Evolutionary conservation across 345 rosid species (phyloP).

Genomic region (Rhodomyrtus tomentosa): DNA sequence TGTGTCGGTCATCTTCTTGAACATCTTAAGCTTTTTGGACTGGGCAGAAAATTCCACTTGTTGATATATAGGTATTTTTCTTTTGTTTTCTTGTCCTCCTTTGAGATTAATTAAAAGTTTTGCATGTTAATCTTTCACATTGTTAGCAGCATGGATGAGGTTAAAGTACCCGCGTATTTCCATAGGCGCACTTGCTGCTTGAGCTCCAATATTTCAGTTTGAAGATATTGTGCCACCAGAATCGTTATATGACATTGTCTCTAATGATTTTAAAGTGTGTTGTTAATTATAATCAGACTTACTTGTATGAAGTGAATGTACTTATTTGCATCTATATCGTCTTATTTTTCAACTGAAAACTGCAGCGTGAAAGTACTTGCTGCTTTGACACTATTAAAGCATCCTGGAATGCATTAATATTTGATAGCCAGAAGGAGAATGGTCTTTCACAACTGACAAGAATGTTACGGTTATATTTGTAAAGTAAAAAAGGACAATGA

Average conservation of each 20-base stretch:
- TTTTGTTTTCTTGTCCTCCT: neutral
- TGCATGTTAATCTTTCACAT: conserved; percentile 22
- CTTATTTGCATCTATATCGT: neutral
- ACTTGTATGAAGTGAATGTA: neutral
- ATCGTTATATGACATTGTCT: conserved; percentile 75
- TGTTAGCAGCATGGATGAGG: conserved; percentile 99
- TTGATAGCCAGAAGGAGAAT: conserved; percentile 52
- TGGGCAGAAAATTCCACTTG: neutral
- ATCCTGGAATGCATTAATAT: conserved; percentile 56
- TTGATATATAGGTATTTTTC: neutral
- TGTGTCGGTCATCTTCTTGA: neutral
- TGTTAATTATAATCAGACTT: neutral
- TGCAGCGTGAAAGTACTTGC: conserved; percentile 74
- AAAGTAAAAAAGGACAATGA: conserved; percentile 4
- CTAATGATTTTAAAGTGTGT: conserved; percentile 69
- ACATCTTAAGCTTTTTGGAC: neutral
- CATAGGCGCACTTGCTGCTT: conserved; percentile 82
- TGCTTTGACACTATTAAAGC: conserved; percentile 72
- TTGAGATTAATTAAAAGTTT: neutral
- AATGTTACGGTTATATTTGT: conserved; percentile 69
- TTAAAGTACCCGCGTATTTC: conserved; percentile 89
- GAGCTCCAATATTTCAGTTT: conserved; percentile 90
- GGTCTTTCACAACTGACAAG: conserved; percentile 60
- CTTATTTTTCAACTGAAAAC: neutral
- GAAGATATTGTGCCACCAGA: conserved; percentile 80